Evolutionary conservation across 176 grass and related monocot genomes (phyloP).

Genomic region (Aechmea fasciata): DNA sequence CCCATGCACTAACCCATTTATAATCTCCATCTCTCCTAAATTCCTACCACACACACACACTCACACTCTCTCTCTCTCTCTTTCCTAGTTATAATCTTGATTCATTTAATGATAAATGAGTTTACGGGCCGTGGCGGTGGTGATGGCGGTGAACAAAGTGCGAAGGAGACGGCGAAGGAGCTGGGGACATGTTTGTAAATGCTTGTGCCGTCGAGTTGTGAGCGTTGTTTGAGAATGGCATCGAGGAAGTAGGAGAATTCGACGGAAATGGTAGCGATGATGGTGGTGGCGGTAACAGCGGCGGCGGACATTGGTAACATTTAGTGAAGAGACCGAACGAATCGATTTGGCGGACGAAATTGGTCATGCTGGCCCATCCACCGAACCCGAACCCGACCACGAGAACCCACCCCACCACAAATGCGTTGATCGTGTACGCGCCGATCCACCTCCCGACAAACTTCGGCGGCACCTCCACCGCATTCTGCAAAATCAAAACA

Average conservation of each 20-base stretch:
- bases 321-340: constrained; percentile 96
- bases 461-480: constrained; percentile 68
- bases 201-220: constrained; percentile 31
- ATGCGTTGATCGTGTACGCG: constrained; percentile 62
- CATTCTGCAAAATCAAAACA: constrained; percentile 41
- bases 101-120: not conserved
- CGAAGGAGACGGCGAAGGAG: constrained; percentile 15
- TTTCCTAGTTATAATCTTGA: too few relatives aligned
- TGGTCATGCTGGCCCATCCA: constrained; percentile 97
- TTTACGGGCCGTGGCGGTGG: not conserved
- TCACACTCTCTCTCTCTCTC: too few relatives aligned
- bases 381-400: constrained; percentile 98
- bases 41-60: too few relatives aligned
- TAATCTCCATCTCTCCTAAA: too few relatives aligned
- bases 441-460: constrained; percentile 82
- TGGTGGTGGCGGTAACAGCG: not conserved
- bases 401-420: constrained; percentile 91
- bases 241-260: constrained; percentile 6
- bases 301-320: constrained; percentile 88
- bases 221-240: constrained; percentile 24
- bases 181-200: not conserved
- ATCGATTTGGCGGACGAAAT: constrained; percentile 90
- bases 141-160: constrained; percentile 15
- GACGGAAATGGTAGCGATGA: not conserved
- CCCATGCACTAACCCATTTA: too few relatives aligned